Percentiles rank a stretch among this genome's conserved stretches.
These are phyloP conservation scores for Anacardium occidentale DNA, from an alignment of 345 rosid genomes.

Conservation along the genomic window DNA sequence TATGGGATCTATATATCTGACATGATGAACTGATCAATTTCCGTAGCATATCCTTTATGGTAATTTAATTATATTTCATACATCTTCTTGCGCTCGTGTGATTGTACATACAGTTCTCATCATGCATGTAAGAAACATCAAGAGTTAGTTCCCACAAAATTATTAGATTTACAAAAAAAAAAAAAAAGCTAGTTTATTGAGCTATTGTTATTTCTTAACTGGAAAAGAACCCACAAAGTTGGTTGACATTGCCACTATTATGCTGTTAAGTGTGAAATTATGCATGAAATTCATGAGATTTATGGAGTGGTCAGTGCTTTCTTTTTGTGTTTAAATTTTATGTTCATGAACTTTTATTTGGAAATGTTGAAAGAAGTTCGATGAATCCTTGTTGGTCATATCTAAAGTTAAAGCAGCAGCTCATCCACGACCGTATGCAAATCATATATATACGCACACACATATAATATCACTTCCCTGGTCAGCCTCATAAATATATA, in stretches of 20 bases:
- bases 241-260: neutral
- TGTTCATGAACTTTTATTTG: neutral
- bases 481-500: neutral
- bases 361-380: neutral
- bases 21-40: conserved; percentile 12
- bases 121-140: neutral
- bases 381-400: neutral
- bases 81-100: conserved; percentile 2
- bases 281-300: neutral
- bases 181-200: too few relatives aligned
- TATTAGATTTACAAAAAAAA: too few relatives aligned
- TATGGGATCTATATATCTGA: conserved; percentile 24
- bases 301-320: neutral
- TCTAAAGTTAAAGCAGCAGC: neutral
- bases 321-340: conserved; percentile 1
- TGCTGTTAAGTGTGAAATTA: conserved; percentile 3
- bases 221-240: too few relatives aligned
- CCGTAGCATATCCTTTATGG: neutral
- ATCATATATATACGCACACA: neutral
- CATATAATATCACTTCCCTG: neutral
- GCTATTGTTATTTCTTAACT: too few relatives aligned
- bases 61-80: neutral
- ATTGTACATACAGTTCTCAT: neutral
- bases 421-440: neutral
- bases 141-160: neutral